phyloP scores from a whole-genome alignment of 371 early-diverging fungal genomes.

The Amoeboaphelidium protococcarum region DNA sequence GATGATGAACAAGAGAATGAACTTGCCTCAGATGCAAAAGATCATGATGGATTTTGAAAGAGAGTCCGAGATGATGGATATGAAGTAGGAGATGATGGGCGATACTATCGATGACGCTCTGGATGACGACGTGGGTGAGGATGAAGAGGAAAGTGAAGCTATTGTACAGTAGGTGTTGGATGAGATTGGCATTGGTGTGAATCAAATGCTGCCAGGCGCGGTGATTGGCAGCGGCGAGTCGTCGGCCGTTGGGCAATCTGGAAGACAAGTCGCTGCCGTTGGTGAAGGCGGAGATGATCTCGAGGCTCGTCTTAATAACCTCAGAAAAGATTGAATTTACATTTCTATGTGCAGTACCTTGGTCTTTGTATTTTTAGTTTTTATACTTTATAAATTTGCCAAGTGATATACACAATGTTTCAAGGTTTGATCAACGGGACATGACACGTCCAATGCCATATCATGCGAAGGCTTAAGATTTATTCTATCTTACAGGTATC shows the following conservation, averaged over 20 bases:
- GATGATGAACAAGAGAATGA: conserved; percentile 79
- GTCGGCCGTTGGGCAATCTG: background rate
- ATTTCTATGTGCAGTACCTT: too few relatives aligned
- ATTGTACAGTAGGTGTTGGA: conserved; percentile 80
- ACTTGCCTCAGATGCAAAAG: conserved; percentile 67
- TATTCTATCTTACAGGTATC: too few relatives aligned
- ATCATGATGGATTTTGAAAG: conserved; percentile 93
- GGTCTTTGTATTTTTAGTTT: too few relatives aligned
- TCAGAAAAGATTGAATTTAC: background rate
- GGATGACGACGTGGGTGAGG: conserved; percentile 53
- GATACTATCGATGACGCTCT: conserved; percentile 86
- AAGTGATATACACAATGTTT: too few relatives aligned
- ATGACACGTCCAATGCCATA: too few relatives aligned
- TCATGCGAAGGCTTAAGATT: too few relatives aligned
- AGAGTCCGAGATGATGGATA: conserved; percentile 84
- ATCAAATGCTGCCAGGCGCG: conserved; percentile 2
- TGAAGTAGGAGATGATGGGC: conserved; percentile 94
- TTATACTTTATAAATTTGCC: too few relatives aligned
- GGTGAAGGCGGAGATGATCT: background rate
- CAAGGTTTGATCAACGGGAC: too few relatives aligned
- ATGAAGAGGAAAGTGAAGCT: conserved; percentile 50
- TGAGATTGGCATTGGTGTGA: conserved; percentile 65
- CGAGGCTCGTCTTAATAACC: background rate
- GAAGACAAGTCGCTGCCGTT: background rate
- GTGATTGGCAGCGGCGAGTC: background rate